Percentiles rank a stretch among this genome's conserved stretches.
phyloP scores from a whole-genome alignment of 352 stramenopile genomes.

The Globisporangium polare region DNA sequence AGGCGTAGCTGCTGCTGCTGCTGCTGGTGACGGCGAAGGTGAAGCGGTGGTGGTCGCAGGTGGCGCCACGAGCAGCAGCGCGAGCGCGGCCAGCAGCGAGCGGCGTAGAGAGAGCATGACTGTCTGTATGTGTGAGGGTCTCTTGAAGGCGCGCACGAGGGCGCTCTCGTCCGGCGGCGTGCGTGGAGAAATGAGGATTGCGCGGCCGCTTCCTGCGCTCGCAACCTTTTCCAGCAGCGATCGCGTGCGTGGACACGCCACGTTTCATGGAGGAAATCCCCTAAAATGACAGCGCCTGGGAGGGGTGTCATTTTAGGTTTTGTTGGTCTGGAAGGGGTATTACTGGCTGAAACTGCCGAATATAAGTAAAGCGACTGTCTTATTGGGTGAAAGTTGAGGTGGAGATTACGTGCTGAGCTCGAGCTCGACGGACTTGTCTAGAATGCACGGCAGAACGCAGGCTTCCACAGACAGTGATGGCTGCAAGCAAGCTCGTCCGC shows the following conservation, averaged over 20 bases:
- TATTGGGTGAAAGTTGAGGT: no score
- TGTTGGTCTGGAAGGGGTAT: neutral
- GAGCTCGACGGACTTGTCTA: no score
- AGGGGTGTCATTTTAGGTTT: slow-evolving; percentile 8
- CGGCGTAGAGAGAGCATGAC: slow-evolving; percentile 1
- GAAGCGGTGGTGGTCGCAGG: neutral
- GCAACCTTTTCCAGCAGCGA: neutral
- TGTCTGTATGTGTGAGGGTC: neutral
- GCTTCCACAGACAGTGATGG: no score
- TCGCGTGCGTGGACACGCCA: slow-evolving; percentile 4
- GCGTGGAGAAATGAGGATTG: slow-evolving; percentile 8
- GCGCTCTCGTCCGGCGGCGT: neutral
- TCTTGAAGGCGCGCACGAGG: neutral
- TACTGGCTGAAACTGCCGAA: no score
- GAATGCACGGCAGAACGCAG: no score
- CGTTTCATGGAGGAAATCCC: neutral
- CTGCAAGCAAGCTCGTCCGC: no score
- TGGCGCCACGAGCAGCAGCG: slow-evolving; percentile 1
- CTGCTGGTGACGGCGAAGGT: neutral
- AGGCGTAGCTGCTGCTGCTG: neutral
- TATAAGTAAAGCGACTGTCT: no score
- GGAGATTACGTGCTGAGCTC: no score
- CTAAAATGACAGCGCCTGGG: no score
- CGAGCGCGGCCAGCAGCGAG: slow-evolving; percentile 1
- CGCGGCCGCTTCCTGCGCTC: neutral